Base-by-base conservation (phyloP, 2,329 filamentous ascomycete species). In the Erysiphe pisi region DNA sequence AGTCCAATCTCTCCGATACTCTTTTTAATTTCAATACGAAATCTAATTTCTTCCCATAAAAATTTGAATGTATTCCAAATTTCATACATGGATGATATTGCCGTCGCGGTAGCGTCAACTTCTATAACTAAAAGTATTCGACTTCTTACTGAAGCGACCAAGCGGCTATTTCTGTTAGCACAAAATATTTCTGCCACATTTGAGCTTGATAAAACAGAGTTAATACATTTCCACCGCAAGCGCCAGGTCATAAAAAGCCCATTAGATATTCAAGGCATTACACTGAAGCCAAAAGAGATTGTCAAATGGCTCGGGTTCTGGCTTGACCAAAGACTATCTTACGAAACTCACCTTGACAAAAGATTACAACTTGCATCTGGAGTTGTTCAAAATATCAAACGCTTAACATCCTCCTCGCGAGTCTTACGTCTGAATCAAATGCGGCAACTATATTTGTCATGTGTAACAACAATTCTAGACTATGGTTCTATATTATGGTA, bases 401-500 rank as follows among this genome's bases (percentile, higher is more conserved):
- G 20, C 3, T 36, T 74, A 4, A n/a, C 43, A 8, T 49, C 70
- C 6, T 12, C 22, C 11, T 7, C 4, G 4, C 28, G 25, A 4
- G 43, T 45, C 0, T 14, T 74, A 25, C 16, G 25, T 0, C 31
- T 52, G 4, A 11, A 47, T 31, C 14, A 20, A 16, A 20, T 74
- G 1, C 36, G 70, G 14, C 43, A 74, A 20, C n/a, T 74, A 1
- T 49, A 74, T 31, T 6, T 74, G 4, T 74, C 70, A 11, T 74
- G 70, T 74, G 70, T 49, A 16, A n/a, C 18, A 8, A 25, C 43
- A 4, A n/a, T 74, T 0, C 31, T 74, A n/a, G 70, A 74, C n/a
- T 52, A 74, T 31, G 70, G 70, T 6, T 49, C 70, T 28, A 43
- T 49, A n/a, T 45, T 49, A 28, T 74, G 25, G 70, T 22, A 49